These are phyloP conservation scores for Apophysomyces variabilis DNA, from an alignment of 371 early-diverging fungal species.

Conservation along the genomic window DNA sequence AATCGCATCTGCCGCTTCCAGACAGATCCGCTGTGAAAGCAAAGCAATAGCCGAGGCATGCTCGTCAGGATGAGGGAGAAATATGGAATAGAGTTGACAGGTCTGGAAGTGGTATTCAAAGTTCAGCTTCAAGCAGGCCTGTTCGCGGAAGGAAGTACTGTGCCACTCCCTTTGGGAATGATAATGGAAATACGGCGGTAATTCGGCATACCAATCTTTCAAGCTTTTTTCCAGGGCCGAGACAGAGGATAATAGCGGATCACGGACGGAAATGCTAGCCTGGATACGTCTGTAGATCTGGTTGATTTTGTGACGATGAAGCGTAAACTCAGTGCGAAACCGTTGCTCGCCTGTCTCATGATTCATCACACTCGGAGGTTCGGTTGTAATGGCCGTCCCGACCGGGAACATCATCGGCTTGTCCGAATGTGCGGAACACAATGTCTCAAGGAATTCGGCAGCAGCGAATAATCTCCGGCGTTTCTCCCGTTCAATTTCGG, in stretches of 20 bases:
- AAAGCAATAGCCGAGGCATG: constrained; percentile 27
- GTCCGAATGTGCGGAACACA: constrained; percentile 33
- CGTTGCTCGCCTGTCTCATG: constrained; percentile 31
- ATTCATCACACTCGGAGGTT: constrained; percentile 20
- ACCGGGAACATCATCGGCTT: constrained; percentile 30
- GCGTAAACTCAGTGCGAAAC: constrained; percentile 28
- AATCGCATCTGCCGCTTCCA: constrained; percentile 29
- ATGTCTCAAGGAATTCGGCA: constrained; percentile 44
- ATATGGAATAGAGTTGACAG: constrained; percentile 32
- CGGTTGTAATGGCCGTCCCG: constrained; percentile 20
- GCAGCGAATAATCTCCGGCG: constrained; percentile 44
- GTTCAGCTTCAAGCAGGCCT: constrained; percentile 38
- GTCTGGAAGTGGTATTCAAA: constrained; percentile 36
- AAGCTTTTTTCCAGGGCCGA: constrained; percentile 29
- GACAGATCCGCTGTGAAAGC: constrained; percentile 24
- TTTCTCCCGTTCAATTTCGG: constrained; percentile 20
- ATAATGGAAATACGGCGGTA: constrained; percentile 32
- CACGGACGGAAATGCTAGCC: constrained; percentile 16
- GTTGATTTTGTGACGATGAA: constrained; percentile 31
- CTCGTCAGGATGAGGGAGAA: constrained; percentile 22
- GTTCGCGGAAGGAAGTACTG: constrained; percentile 35
- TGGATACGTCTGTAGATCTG: constrained; percentile 34
- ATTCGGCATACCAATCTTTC: constrained; percentile 23
- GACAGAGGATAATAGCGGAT: constrained; percentile 25
- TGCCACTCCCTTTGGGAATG: constrained; percentile 23